Evolutionary conservation across 208 protist species (phyloP).

Genomic region (Trypanosoma lewisi): DNA sequence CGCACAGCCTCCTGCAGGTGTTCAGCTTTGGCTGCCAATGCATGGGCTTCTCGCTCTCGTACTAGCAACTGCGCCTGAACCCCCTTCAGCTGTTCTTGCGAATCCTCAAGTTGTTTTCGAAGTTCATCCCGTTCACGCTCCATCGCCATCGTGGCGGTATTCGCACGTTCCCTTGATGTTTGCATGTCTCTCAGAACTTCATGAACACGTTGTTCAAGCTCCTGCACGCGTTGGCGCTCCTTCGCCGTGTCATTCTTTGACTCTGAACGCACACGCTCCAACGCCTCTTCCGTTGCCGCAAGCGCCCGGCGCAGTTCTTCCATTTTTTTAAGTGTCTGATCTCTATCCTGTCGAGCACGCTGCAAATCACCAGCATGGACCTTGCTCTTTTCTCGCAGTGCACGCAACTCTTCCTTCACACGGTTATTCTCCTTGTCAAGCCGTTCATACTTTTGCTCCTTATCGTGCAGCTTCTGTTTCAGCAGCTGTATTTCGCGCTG

Average conservation of each 20-base stretch:
- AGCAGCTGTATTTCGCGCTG: constrained; percentile 15
- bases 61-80: constrained; percentile 27
- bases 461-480: constrained; percentile 14
- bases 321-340: constrained; percentile 19
- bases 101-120: constrained; percentile 29
- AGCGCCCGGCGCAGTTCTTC: constrained; percentile 31
- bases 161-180: constrained; percentile 12
- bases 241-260: constrained; percentile 3
- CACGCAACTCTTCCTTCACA: constrained; percentile 23
- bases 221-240: constrained; percentile 15
- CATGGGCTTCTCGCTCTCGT: constrained; percentile 31
- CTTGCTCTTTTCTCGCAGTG: constrained; percentile 19
- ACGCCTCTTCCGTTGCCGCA: constrained; percentile 2
- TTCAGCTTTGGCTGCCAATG: constrained; percentile 33
- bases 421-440: constrained; percentile 10
- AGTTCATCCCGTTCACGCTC: constrained; percentile 36
- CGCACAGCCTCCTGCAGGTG: constrained; percentile 50
- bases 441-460: constrained; percentile 17
- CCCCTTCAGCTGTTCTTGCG: constrained; percentile 25
- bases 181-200: constrained; percentile 20
- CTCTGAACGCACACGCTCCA: constrained; percentile 12
- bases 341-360: constrained; percentile 20
- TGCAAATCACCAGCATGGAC: constrained; percentile 14
- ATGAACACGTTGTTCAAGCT: constrained; percentile 17
- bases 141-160: constrained; percentile 8